Evolutionary conservation across 1,284 basidiomycete species (phyloP).

Genomic region (Malassezia sympodialis): DNA sequence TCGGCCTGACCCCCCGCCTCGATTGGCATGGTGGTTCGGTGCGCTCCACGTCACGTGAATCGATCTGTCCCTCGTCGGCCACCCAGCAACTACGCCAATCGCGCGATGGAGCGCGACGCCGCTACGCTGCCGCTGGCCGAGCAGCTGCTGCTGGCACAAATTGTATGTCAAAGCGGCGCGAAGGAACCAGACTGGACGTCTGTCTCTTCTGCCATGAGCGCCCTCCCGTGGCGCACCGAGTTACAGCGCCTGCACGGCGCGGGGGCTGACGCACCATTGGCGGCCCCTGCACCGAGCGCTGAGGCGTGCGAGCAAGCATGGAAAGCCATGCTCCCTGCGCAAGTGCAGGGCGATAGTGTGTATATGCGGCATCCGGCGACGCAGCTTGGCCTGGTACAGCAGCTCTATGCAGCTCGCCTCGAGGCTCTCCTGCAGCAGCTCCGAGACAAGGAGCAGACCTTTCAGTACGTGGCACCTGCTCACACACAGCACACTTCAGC

Average conservation of each 20-base stretch:
- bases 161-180: constrained; percentile 35
- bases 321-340: constrained; percentile 31
- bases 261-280: background rate
- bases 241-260: background rate
- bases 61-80: background rate
- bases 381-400: constrained; percentile 36
- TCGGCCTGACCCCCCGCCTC: background rate
- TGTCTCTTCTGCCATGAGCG: constrained; percentile 27
- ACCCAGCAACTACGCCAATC: background rate
- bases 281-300: constrained; percentile 22
- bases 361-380: constrained; percentile 19
- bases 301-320: constrained; percentile 37
- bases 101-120: constrained; percentile 7
- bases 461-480: constrained; percentile 12
- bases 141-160: constrained; percentile 42
- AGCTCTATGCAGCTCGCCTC: constrained; percentile 38
- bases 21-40: background rate
- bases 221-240: constrained; percentile 21
- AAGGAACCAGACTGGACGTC: constrained; percentile 34
- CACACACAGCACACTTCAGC: constrained; percentile 13
- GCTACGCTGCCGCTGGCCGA: constrained; percentile 24
- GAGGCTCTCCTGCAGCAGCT: constrained; percentile 33
- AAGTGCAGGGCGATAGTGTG: constrained; percentile 14
- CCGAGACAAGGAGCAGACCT: constrained; percentile 29
- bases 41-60: background rate